These are phyloP conservation scores for Diaporthe sp. DNA, from an alignment of 2,329 filamentous ascomycete genomes.

Conservation along the genomic window DNA sequence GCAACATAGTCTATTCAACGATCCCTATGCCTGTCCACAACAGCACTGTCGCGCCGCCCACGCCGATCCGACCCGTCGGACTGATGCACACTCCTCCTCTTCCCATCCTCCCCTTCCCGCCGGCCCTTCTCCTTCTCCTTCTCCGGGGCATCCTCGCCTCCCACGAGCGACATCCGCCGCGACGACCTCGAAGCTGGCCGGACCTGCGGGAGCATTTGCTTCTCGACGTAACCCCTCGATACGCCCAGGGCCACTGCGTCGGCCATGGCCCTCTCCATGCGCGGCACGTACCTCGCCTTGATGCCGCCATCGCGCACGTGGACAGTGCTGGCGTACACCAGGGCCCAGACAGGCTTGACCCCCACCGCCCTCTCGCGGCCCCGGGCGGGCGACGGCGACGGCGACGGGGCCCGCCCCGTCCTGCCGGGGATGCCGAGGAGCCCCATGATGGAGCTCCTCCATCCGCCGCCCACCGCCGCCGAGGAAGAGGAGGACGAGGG, in stretches of 20 bases:
- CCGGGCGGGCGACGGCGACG: background rate
- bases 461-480: background rate
- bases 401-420: background rate
- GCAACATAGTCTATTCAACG: background rate
- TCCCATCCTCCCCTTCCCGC: background rate
- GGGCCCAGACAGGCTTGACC: background rate
- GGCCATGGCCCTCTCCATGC: background rate
- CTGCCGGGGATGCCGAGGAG: background rate
- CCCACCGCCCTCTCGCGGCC: background rate
- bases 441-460: conserved; percentile 5
- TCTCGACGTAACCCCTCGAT: background rate
- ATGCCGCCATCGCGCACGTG: background rate
- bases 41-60: background rate
- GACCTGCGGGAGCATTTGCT: background rate
- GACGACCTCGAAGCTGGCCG: background rate
- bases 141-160: background rate
- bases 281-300: background rate
- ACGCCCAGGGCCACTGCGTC: conserved; percentile 1
- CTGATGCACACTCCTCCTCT: background rate
- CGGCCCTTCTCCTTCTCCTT: background rate
- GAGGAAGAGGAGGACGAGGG: background rate
- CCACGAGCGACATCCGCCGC: background rate
- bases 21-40: background rate
- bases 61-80: background rate
- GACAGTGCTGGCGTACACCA: background rate